Base-by-base conservation (phyloP, 345 rosid genomes). In the Lagerstroemia speciosa region DNA sequence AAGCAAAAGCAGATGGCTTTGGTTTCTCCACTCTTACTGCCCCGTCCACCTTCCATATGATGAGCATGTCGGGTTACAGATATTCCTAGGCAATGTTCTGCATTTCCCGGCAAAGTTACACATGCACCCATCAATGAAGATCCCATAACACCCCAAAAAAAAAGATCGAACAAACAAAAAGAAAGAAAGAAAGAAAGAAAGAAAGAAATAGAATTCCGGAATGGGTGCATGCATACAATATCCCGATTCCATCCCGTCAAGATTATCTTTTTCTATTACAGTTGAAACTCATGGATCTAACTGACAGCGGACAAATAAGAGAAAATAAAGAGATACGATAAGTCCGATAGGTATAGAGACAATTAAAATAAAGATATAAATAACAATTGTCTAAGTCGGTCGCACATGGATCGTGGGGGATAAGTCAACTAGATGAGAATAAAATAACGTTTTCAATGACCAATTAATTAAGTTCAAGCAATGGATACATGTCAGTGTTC, bases 31-130 rank as follows among this genome's bases (percentile, higher is more conserved):
- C n/a, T n/a, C n/a, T n/a, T n/a, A n/a, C n/a, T n/a, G n/a, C n/a
- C n/a, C n/a, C n/a, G n/a, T n/a, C n/a, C n/a, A n/a, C n/a, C 14
- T 37, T 64, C 50, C 67, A 40, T 65, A 65, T 37, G 67, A 65
- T 40, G 50, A 65, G 67, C 20, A 38, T 65, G 67, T 65, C 67
- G 24, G 67, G 67, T 22, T 65, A 65, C 67, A 65, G 67, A 65
- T 65, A 65, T 65, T 65, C 67, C 67, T 38, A 65, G 45, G 67
- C 50, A 38, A 11, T 24, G 32, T 8, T 33, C 26, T 36, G 66
- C 66, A 63, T 66, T 17, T 66, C 40, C 58, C 19, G 37, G 52
- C 62, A 32, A 29, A 55, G 14, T 55, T 34, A 32, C 66, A 32
- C 43, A 32, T 31, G 38, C 66, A 17, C 11, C 43, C 26, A 36